These are phyloP conservation scores for Diaporthe longicolla DNA, from an alignment of 2,329 filamentous ascomycete species.

Conservation along the genomic window DNA sequence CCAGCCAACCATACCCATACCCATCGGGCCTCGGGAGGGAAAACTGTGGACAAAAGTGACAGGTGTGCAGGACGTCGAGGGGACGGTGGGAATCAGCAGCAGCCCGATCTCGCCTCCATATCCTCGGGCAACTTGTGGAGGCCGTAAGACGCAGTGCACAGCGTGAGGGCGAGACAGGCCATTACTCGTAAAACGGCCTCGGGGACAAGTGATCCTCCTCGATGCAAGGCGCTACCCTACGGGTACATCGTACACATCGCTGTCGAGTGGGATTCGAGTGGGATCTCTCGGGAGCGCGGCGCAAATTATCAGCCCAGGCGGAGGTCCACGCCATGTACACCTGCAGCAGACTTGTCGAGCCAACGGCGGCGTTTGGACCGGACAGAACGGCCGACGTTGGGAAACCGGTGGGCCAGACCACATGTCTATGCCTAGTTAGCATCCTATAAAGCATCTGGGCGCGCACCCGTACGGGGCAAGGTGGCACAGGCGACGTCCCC, in stretches of 20 bases:
- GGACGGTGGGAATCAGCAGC: constrained; percentile 10
- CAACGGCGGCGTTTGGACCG: not conserved
- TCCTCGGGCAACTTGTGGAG: constrained; percentile 20
- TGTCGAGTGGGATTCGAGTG: not conserved
- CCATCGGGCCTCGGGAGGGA: not conserved
- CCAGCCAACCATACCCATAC: not conserved
- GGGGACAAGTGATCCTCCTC: constrained; percentile 7
- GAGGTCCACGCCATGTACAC: constrained; percentile 1
- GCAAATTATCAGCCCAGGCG: not conserved
- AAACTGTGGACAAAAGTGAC: not conserved
- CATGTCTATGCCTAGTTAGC: not conserved
- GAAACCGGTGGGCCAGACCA: not conserved
- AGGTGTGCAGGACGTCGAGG: not conserved
- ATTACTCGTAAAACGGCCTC: constrained; percentile 32
- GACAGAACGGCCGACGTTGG: constrained; percentile 7
- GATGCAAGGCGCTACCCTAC: not conserved
- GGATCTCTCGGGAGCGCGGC: constrained; percentile 6
- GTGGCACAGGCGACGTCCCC: not conserved
- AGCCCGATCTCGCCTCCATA: constrained; percentile 4
- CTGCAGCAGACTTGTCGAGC: not conserved
- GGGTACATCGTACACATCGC: not conserved
- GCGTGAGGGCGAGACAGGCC: not conserved
- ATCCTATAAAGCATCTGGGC: constrained; percentile 13
- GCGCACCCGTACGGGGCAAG: not conserved
- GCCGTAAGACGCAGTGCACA: not conserved